Conservation (phyloP, 78 protist species). For the Dictyostelium citrinum region DNA sequence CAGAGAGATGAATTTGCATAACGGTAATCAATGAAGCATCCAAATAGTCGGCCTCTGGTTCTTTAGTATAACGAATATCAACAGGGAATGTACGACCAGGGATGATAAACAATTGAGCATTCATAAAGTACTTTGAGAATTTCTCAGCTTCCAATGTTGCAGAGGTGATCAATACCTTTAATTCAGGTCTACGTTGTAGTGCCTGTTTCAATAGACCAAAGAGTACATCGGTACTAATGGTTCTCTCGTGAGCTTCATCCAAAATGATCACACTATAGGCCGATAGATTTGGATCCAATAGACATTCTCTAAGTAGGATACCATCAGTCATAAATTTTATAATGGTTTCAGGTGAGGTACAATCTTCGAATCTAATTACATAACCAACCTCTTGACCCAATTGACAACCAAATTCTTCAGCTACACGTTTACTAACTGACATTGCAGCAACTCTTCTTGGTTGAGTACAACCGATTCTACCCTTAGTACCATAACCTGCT, state of each 20-base stretch:
- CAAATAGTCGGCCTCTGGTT: conserved; percentile 98
- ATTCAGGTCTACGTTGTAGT: conserved; percentile 80
- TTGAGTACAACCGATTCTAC: conserved; percentile 95
- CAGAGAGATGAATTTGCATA: conserved; percentile 96
- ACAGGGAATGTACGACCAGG: conserved; percentile 97
- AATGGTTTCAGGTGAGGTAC: conserved; percentile 92
- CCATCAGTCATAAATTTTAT: conserved; percentile 99
- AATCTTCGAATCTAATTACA: conserved; percentile 98
- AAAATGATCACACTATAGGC: conserved; percentile 90
- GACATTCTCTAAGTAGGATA: conserved; percentile 97
- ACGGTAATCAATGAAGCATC: conserved; percentile 97
- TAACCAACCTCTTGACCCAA: conserved; percentile 98
- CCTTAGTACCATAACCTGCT: conserved; percentile 80
- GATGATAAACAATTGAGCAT: conserved; percentile 93
- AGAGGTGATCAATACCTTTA: conserved; percentile 98
- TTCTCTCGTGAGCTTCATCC: conserved; percentile 99
- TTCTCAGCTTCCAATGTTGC: conserved; percentile 99
- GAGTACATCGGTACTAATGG: conserved; percentile 98
- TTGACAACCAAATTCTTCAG: conserved; percentile 98
- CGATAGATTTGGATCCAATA: conserved; percentile 89
- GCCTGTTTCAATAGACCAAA: conserved; percentile 96
- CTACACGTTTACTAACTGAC: conserved; percentile 98
- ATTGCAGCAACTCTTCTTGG: conserved; percentile 99
- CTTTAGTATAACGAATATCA: conserved; percentile 92
- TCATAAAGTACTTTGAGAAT: conserved; percentile 95